A percentile compares a stretch with the other conserved stretches of the same genome.
These are phyloP conservation scores for Candida parachauliodes DNA, from an alignment of 805 yeast genomes.

Conservation along the genomic window DNA sequence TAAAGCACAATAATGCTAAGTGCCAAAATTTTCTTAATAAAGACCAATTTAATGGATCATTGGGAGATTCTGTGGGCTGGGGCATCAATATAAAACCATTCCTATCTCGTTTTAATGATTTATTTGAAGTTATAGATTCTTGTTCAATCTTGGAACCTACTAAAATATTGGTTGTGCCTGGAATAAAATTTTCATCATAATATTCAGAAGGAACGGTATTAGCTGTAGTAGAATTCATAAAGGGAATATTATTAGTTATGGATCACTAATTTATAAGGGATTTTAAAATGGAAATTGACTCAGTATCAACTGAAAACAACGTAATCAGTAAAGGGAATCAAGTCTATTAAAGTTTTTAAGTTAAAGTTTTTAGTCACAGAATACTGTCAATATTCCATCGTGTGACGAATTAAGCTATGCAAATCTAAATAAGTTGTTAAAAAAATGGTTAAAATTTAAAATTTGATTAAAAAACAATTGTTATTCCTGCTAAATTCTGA, in stretches of 20 bases:
- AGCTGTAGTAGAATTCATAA: background rate
- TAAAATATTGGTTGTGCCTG: conserved; percentile 51
- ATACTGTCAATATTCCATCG: conserved; percentile 3
- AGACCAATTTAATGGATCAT: conserved; percentile 48
- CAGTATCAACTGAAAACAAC: no score
- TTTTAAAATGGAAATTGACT: no score
- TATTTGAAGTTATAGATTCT: conserved; percentile 6
- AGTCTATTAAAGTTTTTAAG: background rate
- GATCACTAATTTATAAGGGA: no score
- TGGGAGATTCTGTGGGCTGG: conserved; percentile 46
- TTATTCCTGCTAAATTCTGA: no score
- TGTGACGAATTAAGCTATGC: background rate
- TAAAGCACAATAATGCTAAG: conserved; percentile 32
- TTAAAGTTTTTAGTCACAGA: background rate
- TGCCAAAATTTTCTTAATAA: conserved; percentile 32
- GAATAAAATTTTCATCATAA: conserved; percentile 39
- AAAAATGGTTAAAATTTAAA: no score
- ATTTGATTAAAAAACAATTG: no score
- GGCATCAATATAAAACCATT: conserved; percentile 41
- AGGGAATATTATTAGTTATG: background rate
- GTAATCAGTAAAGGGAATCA: no score
- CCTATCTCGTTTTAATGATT: conserved; percentile 15
- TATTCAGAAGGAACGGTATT: conserved; percentile 5
- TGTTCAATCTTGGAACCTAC: conserved; percentile 6
- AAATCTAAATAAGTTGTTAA: no score